Evolutionary conservation across 1,284 basidiomycete species (phyloP).

Genomic region (Coniferiporia weirii): DNA sequence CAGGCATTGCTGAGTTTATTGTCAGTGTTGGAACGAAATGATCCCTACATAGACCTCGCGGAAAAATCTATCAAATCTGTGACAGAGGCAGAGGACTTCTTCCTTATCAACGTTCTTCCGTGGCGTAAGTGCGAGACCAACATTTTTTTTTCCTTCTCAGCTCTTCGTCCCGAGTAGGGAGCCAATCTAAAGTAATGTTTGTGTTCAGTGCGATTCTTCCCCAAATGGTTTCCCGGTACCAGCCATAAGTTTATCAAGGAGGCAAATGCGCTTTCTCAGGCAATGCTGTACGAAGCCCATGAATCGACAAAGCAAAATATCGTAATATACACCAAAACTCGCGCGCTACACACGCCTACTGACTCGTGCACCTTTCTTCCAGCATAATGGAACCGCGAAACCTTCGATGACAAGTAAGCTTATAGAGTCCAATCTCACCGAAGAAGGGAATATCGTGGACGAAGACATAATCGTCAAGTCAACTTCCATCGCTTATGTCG

Average conservation of each 20-base stretch:
- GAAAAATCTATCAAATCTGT: background rate
- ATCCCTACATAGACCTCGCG: background rate
- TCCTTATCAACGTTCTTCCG: constrained; percentile 9
- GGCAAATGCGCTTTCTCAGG: background rate
- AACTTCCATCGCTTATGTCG: constrained; percentile 3
- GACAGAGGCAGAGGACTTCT: background rate
- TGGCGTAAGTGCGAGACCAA: background rate
- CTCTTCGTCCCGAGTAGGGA: background rate
- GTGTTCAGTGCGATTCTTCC: constrained; percentile 3
- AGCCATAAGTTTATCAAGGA: background rate
- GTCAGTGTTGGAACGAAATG: background rate
- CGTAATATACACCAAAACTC: background rate
- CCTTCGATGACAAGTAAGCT: constrained; percentile 15
- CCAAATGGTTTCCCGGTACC: constrained; percentile 8
- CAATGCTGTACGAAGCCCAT: background rate
- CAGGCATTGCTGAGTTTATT: background rate
- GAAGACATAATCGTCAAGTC: constrained; percentile 1
- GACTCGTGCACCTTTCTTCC: background rate
- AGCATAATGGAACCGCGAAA: constrained; percentile 2
- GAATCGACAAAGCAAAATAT: background rate
- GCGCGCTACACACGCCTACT: background rate
- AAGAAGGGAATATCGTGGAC: constrained; percentile 1
- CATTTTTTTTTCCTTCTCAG: no score
- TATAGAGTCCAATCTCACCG: constrained; percentile 2
- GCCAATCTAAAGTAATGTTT: background rate